Evolutionary conservation across 305 asterid species (phyloP).

Genomic region (Withania somnifera): DNA sequence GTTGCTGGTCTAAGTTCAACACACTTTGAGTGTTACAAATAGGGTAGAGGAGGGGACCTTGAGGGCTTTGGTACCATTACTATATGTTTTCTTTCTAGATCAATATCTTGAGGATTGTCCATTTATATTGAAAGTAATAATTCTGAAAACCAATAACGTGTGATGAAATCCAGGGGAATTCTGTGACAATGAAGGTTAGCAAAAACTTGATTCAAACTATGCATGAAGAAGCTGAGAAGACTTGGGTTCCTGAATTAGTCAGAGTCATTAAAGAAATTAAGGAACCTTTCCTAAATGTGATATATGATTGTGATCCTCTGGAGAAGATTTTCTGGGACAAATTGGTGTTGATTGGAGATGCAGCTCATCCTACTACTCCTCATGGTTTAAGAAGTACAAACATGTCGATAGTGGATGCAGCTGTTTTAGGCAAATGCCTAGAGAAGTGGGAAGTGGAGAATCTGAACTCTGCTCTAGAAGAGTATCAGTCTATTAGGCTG

Average conservation of each 20-base stretch:
- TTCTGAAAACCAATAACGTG: background rate
- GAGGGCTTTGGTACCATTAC: background rate
- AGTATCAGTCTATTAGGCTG: conserved; percentile 51
- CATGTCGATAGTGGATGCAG: conserved; percentile 84
- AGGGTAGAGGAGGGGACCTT: background rate
- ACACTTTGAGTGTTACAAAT: background rate
- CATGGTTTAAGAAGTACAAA: conserved; percentile 83
- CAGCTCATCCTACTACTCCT: conserved; percentile 83
- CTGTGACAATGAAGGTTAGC: conserved; percentile 69
- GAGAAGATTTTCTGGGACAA: conserved; percentile 48
- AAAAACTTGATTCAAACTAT: conserved; percentile 37
- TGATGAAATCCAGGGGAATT: conserved; percentile 42
- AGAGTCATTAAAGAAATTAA: conserved; percentile 47
- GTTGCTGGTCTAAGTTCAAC: background rate
- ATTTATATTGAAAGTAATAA: background rate
- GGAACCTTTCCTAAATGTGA: conserved; percentile 66
- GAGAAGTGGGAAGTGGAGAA: conserved; percentile 42
- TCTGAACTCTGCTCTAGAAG: conserved; percentile 43
- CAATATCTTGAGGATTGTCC: background rate
- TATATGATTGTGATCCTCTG: conserved; percentile 66
- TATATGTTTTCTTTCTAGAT: background rate
- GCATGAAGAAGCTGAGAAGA: conserved; percentile 53
- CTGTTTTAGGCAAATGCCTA: conserved; percentile 66
- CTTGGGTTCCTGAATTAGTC: conserved; percentile 63
- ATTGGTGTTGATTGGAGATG: conserved; percentile 69